phyloP scores from a whole-genome alignment of 768 basidiomycete species.

The Lactifluus echinatus region DNA sequence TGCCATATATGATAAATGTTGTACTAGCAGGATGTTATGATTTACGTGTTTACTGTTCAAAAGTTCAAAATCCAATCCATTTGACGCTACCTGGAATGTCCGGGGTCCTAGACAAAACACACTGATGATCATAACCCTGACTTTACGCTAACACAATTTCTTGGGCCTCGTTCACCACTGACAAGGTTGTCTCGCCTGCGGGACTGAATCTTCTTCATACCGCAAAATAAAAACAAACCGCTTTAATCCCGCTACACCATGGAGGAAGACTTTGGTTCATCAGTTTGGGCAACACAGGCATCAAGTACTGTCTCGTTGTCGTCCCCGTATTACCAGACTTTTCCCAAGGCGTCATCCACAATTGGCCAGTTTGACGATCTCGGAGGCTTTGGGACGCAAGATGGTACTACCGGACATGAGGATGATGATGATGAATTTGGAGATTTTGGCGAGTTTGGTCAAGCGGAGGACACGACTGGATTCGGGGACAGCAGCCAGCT shows the following conservation, averaged over 20 bases:
- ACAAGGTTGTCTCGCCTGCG: neutral
- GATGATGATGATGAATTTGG: slow-evolving; percentile 71
- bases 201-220: neutral
- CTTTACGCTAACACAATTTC: neutral
- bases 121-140: neutral
- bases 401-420: slow-evolving; percentile 30
- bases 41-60: neutral
- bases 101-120: slow-evolving; percentile 5
- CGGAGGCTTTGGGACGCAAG: slow-evolving; percentile 50
- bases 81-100: slow-evolving; percentile 6
- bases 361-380: slow-evolving; percentile 36
- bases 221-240: neutral
- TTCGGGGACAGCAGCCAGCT: slow-evolving; percentile 34
- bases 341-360: slow-evolving; percentile 22
- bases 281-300: slow-evolving; percentile 56
- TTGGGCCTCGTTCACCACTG: neutral
- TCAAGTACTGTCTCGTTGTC: slow-evolving; percentile 3
- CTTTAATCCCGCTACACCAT: slow-evolving; percentile 27
- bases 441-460: slow-evolving; percentile 84
- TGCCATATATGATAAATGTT: neutral
- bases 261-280: slow-evolving; percentile 70
- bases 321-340: slow-evolving; percentile 4
- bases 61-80: too few species aligned
- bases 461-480: slow-evolving; percentile 34
- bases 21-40: neutral